Evolutionary conservation across 1,139 yeast species (phyloP).

Genomic region (Kodamaea alishanica): DNA sequence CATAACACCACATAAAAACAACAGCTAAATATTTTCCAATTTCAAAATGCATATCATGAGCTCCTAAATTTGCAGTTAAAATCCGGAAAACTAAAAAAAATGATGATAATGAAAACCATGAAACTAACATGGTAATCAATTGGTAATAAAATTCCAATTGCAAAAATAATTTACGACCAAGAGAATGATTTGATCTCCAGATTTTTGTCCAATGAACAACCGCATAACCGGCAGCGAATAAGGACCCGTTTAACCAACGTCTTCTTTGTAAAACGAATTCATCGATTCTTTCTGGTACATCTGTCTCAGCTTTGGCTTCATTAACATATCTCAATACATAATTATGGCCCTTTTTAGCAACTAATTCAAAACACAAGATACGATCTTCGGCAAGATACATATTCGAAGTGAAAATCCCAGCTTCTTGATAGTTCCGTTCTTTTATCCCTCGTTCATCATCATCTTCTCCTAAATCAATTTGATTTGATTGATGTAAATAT

Average conservation of each 20-base stretch:
- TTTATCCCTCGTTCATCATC: constrained; percentile 44
- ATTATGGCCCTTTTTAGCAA: constrained; percentile 59
- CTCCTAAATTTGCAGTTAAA: constrained; percentile 54
- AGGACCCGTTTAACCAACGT: constrained; percentile 83
- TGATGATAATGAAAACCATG: constrained; percentile 78
- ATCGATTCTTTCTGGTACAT: constrained; percentile 71
- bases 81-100: constrained; percentile 72
- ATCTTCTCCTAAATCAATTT: constrained; percentile 28
- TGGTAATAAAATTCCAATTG: constrained; percentile 74
- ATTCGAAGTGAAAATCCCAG: constrained; percentile 74
- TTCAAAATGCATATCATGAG: constrained; percentile 35
- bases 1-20: constrained; percentile 24
- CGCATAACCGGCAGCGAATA: constrained; percentile 78
- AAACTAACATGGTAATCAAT: constrained; percentile 58
- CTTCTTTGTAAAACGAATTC: constrained; percentile 77
- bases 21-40: constrained; percentile 23
- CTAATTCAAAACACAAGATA: constrained; percentile 75
- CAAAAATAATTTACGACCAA: constrained; percentile 56
- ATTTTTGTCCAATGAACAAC: constrained; percentile 67
- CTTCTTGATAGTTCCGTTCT: constrained; percentile 42
- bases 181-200: constrained; percentile 66
- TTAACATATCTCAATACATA: constrained; percentile 72
- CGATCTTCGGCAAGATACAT: constrained; percentile 87
- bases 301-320: constrained; percentile 77
- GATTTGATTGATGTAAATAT: constrained; percentile 53